A percentile compares a stretch with the other conserved stretches of the same genome.
Evolutionary conservation across 805 yeast genomes (phyloP).

Genomic region (Starmera pachycereana): DNA sequence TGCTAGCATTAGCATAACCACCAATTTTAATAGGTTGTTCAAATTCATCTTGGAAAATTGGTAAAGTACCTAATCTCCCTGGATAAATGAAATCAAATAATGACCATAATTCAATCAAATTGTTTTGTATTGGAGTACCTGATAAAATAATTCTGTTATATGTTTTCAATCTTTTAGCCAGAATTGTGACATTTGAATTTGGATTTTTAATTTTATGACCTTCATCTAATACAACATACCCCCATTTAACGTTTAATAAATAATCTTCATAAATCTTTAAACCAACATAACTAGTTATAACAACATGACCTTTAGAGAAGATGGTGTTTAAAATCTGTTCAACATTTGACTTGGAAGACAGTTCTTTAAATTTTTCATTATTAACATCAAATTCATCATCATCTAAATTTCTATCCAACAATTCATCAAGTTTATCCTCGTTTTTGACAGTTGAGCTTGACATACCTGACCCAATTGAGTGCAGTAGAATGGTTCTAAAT

Average conservation of each 20-base stretch:
- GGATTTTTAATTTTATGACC: slow-evolving; percentile 97
- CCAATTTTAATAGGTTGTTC: slow-evolving; percentile 90
- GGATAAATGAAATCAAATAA: slow-evolving; percentile 92
- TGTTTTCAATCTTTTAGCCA: slow-evolving; percentile 77
- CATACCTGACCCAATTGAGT: slow-evolving; percentile 91
- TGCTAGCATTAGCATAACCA: slow-evolving; percentile 97
- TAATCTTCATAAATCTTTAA: slow-evolving; percentile 55
- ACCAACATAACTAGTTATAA: slow-evolving; percentile 90
- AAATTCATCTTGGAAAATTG: slow-evolving; percentile 89
- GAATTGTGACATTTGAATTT: slow-evolving; percentile 74
- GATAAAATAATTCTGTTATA: slow-evolving; percentile 81
- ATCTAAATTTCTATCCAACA: slow-evolving; percentile 32
- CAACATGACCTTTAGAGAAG: slow-evolving; percentile 61
- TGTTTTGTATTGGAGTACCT: slow-evolving; percentile 96
- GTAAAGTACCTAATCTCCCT: slow-evolving; percentile 88
- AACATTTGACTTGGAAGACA: slow-evolving; percentile 29
- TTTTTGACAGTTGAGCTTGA: slow-evolving; percentile 21
- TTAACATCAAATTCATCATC: slow-evolving; percentile 24
- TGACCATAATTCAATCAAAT: slow-evolving; percentile 87
- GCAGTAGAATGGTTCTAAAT: slow-evolving; percentile 72
- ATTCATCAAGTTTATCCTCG: slow-evolving; percentile 43
- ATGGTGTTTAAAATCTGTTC: slow-evolving; percentile 45
- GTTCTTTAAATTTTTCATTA: slow-evolving; percentile 17
- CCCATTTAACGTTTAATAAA: slow-evolving; percentile 69
- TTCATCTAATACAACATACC: slow-evolving; percentile 85